These are phyloP conservation scores for Cystobasidium sp. DNA, from an alignment of 1,284 basidiomycete genomes.

Conservation along the genomic window DNA sequence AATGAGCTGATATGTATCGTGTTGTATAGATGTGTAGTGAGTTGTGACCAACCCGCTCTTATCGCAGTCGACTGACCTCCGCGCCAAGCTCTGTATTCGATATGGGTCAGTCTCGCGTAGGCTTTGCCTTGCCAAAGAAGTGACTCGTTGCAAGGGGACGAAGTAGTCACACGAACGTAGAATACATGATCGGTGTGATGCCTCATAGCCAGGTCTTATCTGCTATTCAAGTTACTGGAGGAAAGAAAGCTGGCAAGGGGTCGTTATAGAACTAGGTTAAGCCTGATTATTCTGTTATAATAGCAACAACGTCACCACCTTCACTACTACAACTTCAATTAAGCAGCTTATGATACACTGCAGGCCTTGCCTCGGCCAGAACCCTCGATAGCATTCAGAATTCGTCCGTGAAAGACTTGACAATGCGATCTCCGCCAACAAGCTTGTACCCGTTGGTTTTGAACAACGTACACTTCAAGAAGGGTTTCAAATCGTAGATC, in stretches of 20 bases:
- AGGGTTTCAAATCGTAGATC: slow-evolving; percentile 85
- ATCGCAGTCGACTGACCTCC: background rate
- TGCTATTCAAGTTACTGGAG: too few relatives aligned
- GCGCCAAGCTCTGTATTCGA: slow-evolving; percentile 28
- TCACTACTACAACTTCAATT: too few relatives aligned
- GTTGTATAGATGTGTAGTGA: slow-evolving; percentile 35
- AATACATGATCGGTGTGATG: too few relatives aligned
- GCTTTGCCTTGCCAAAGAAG: slow-evolving; percentile 15
- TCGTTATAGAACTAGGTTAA: too few relatives aligned
- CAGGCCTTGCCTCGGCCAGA: too few relatives aligned
- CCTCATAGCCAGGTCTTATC: too few relatives aligned
- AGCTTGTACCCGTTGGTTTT: slow-evolving; percentile 82
- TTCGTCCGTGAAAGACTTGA: slow-evolving; percentile 47
- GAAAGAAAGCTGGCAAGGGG: too few relatives aligned
- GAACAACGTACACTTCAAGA: slow-evolving; percentile 84
- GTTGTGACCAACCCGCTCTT: background rate
- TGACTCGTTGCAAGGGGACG: background rate
- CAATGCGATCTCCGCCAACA: slow-evolving; percentile 48
- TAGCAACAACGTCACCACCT: too few relatives aligned
- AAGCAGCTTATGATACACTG: background rate
- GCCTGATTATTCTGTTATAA: too few relatives aligned
- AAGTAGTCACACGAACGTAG: too few relatives aligned
- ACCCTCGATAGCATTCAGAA: background rate
- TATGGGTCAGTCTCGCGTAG: slow-evolving; percentile 24
- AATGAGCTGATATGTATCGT: background rate